A percentile compares a stretch with the other conserved stretches of the same genome.
Conservation (phyloP, 1,139 yeast genomes). For the Kodamaea derodonti region DNA sequence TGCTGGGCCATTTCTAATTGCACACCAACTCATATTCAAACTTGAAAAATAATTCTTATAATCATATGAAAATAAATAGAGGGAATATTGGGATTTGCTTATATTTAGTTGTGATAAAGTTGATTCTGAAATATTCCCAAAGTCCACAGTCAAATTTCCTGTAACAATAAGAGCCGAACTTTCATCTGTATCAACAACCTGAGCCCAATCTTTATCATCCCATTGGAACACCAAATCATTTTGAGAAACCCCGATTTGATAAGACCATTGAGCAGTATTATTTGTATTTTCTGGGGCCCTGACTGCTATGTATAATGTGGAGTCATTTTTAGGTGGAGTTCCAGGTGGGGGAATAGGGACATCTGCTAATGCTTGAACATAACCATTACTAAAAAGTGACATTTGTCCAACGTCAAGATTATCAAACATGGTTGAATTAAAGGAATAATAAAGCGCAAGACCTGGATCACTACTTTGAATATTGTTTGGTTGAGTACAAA, state of each 20-base stretch:
- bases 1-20: constrained; percentile 51
- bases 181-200: constrained; percentile 70
- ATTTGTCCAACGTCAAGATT: constrained; percentile 30
- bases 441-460: constrained; percentile 48
- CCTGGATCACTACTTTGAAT: constrained; percentile 28
- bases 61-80: constrained; percentile 46
- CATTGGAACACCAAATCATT: constrained; percentile 64
- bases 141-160: constrained; percentile 44
- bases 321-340: constrained; percentile 10
- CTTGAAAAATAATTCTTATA: constrained; percentile 34
- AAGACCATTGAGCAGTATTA: constrained; percentile 46
- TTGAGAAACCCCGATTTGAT: constrained; percentile 69
- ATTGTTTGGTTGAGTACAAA: constrained; percentile 48
- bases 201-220: constrained; percentile 58
- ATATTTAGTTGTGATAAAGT: constrained; percentile 22
- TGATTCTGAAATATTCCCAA: constrained; percentile 7
- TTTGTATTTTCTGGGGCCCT: constrained; percentile 42
- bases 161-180: constrained; percentile 67
- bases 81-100: constrained; percentile 34
- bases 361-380: constrained; percentile 53
- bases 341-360: constrained; percentile 18
- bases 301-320: constrained; percentile 46
- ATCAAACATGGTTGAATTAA: constrained; percentile 38
- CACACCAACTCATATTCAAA: constrained; percentile 69
- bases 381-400: constrained; percentile 42